Base-by-base conservation (phyloP, 192 early-diverging fungal species). In the Umbelopsis sp. region DNA sequence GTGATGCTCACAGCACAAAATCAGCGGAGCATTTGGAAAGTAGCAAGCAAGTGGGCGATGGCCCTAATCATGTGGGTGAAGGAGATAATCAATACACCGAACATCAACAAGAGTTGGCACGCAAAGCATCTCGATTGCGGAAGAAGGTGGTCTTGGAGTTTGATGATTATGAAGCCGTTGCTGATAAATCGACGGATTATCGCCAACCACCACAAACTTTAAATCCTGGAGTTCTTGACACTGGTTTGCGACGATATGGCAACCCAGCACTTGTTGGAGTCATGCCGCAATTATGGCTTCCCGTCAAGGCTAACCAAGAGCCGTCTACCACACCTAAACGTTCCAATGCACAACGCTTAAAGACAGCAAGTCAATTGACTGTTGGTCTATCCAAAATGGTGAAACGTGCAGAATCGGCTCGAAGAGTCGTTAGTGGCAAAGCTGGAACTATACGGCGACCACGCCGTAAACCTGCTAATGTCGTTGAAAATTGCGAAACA, bases 271-370 rank as follows among this genome's bases (percentile, higher is more conserved):
- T 93, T 1, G 74, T 87, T 11, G 89, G 90, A 20, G 80, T 80
- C 12, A 67, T 93, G 49, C 91, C 91, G 5, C 79, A 84, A 27
- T 72, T 91, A 21, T 93, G 91, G 91, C 77, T 93, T 49, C 91
- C 91, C 20, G 80, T 89, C 27, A 84, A 80, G 66, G 35, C 37
- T 5, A 46, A 23, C 11, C 12, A 5, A 6, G 37, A 23, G 16
- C 15, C 61, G 25, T 37, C 47, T 58, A 10, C 13, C 47, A 1
- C 48, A 23, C 6, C 8, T 47, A n/a, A 12, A 16, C 23, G 49
- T 12, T 41, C 35, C 4, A 35, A 66, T 12, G 12, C 50, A n/a
- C 49, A 27, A n/a, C 11, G 33, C 22, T 22, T n/a, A 49, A 35
- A 47, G 44, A 46, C 52, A 16, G 16, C 55, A 3, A 48, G 64